Conservation (phyloP, 129 eudicot genomes). For the Lactuca sativa region DNA sequence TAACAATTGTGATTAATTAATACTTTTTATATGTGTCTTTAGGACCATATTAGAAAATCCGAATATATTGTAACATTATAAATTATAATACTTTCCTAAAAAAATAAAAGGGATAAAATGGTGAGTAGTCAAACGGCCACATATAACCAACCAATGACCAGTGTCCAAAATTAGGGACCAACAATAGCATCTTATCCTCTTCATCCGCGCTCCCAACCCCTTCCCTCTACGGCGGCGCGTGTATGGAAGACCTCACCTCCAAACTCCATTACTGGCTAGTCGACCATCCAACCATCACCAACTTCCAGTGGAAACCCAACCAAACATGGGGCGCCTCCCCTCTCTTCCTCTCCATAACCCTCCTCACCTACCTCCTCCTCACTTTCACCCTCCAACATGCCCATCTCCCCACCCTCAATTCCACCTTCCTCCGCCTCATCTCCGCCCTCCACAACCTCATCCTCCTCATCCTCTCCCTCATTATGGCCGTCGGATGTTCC, state of each 20-base stretch:
- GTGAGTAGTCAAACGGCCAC: neutral
- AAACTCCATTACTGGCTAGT: slow-evolving; percentile 62
- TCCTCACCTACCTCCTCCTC: slow-evolving; percentile 68
- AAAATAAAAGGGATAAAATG: neutral
- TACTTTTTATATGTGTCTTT: too few relatives aligned
- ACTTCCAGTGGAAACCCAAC: slow-evolving; percentile 62
- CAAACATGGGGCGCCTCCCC: slow-evolving; percentile 68
- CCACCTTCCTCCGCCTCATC: slow-evolving; percentile 66
- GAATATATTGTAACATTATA: too few relatives aligned
- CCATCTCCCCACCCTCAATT: slow-evolving; percentile 42
- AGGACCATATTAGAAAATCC: too few relatives aligned
- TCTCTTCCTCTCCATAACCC: slow-evolving; percentile 54
- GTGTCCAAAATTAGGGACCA: neutral
- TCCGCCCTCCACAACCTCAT: slow-evolving; percentile 76
- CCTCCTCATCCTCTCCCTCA: slow-evolving; percentile 73
- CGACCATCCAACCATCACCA: slow-evolving; percentile 65
- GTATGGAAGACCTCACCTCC: slow-evolving; percentile 34
- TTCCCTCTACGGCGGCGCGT: slow-evolving; percentile 50
- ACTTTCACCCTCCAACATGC: slow-evolving; percentile 56
- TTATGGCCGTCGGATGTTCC: slow-evolving; percentile 77
- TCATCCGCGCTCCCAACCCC: neutral
- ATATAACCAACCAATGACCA: neutral
- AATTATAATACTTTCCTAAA: too few relatives aligned
- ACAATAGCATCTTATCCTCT: slow-evolving; percentile 25
- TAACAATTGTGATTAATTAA: too few relatives aligned